Evolutionary conservation across 352 stramenopile species (phyloP), one percentile per base, ranked within the genome.

Genomic region (Globisporangium polare): DNA sequence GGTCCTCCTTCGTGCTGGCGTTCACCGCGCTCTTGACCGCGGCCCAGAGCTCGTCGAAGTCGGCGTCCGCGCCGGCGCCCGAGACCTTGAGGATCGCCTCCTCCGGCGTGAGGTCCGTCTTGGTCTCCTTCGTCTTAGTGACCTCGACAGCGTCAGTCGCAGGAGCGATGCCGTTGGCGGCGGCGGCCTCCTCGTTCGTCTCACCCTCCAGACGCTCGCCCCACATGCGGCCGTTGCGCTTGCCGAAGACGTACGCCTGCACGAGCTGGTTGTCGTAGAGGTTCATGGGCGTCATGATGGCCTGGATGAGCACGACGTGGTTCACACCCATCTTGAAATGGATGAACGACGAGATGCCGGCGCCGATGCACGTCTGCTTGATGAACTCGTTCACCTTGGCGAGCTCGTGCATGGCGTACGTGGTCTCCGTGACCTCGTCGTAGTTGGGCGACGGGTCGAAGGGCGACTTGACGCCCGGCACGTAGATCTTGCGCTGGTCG

Each of bases 281-380:
- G 67, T 94, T 94, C 56, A 94, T 75, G 52, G 84, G 84, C 58
- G 81, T 85, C 84, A 94, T 94, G 68, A 92, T 72, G 51, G 82
- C 84, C 67, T 94, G 84, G 67, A 94, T 94, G 63, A 94, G 67
- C 52, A 94, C 80, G n/a, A 94, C 84, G 60, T 94, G 84, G 73
- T 94, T 94, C 31, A 94, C 82, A 51, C 84, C 82, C 77, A 94
- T 88, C 60, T 90, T 88, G 59, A 94, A 78, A 72, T 94, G 84
- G 63, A 94, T 88, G 50, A 94, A 75, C 43, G 70, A 77, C 52
- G 84, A 88, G 68, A 94, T 94, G 53, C 50, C 75, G 22, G 82
- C 82, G 62, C 83, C 83, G 51, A 94, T 94, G 35, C 83, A 69
- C 62, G 83, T 94, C 75, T 94, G 84, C 64, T 92, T 90, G 67